Conservation (phyloP, 202 grass and related monocot species). For the Carex sylvatica region DNA sequence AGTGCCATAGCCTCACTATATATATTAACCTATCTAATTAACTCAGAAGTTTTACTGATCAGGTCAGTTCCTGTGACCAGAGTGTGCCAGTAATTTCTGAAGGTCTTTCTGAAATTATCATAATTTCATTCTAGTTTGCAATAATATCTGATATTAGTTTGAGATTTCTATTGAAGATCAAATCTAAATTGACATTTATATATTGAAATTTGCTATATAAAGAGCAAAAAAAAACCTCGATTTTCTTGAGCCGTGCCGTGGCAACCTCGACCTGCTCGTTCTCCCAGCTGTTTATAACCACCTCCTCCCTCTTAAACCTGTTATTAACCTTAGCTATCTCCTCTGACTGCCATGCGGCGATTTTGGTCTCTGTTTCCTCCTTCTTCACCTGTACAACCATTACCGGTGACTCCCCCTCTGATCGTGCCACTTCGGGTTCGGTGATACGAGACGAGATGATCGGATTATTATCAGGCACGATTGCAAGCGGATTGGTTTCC, state of each 20-base stretch:
- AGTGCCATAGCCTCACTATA: too few species aligned
- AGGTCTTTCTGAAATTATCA: background rate
- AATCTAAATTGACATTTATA: background rate
- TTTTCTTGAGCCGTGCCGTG: conserved; percentile 43
- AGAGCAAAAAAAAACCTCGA: conserved; percentile 36
- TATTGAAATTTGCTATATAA: background rate
- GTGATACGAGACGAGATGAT: conserved; percentile 16
- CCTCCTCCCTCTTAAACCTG: conserved; percentile 64
- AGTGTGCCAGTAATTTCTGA: background rate
- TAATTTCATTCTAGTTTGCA: background rate
- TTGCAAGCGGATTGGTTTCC: conserved; percentile 56
- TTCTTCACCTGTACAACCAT: conserved; percentile 59
- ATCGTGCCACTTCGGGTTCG: background rate
- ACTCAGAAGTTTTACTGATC: conserved; percentile 6
- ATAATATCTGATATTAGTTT: background rate
- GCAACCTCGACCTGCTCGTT: conserved; percentile 46
- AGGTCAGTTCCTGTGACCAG: background rate
- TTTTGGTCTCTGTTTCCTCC: conserved; percentile 69
- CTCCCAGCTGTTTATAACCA: conserved; percentile 61
- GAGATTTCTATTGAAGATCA: background rate
- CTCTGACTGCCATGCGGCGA: conserved; percentile 61
- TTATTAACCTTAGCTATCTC: conserved; percentile 62
- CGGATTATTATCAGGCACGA: conserved; percentile 39
- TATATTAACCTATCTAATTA: background rate
- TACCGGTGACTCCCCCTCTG: conserved; percentile 16